Evolutionary conservation across 768 basidiomycete species (phyloP).

Genomic region (Boletellus sp.): DNA sequence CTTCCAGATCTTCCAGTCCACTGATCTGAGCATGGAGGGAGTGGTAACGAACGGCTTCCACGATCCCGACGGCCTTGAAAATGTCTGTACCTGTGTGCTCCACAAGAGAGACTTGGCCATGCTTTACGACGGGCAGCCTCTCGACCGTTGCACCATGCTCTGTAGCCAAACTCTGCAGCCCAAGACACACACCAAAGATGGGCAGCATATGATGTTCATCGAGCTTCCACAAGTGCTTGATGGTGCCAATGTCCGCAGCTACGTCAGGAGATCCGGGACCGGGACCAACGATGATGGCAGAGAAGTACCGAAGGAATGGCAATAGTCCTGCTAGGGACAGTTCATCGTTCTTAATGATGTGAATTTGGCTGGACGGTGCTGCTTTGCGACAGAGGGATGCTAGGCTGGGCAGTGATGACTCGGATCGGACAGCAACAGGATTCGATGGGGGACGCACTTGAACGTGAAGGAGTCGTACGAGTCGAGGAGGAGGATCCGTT

Average conservation of each 20-base stretch:
- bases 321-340: slow-evolving; percentile 48
- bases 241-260: slow-evolving; percentile 60
- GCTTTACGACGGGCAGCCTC: slow-evolving; percentile 66
- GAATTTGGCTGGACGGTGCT: slow-evolving; percentile 57
- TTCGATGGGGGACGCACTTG: slow-evolving; percentile 53
- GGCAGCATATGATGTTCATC: slow-evolving; percentile 51
- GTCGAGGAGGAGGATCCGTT: slow-evolving; percentile 68
- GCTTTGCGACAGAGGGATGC: slow-evolving; percentile 65
- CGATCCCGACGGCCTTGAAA: slow-evolving; percentile 52
- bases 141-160: slow-evolving; percentile 61
- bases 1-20: slow-evolving; percentile 48
- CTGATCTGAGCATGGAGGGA: slow-evolving; percentile 63
- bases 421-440: not conserved
- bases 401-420: slow-evolving; percentile 43
- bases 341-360: slow-evolving; percentile 73
- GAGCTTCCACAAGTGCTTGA: slow-evolving; percentile 69
- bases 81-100: slow-evolving; percentile 56
- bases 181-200: slow-evolving; percentile 81
- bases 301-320: slow-evolving; percentile 55
- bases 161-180: slow-evolving; percentile 70
- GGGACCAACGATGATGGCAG: slow-evolving; percentile 71
- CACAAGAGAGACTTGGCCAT: slow-evolving; percentile 69
- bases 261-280: slow-evolving; percentile 76
- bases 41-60: slow-evolving; percentile 74
- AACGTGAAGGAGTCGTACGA: slow-evolving; percentile 88